A percentile compares a stretch with the other conserved stretches of the same genome.
Evolutionary conservation across 2,329 filamentous ascomycete species (phyloP).

Genomic region (Talaromyces atroroseus): DNA sequence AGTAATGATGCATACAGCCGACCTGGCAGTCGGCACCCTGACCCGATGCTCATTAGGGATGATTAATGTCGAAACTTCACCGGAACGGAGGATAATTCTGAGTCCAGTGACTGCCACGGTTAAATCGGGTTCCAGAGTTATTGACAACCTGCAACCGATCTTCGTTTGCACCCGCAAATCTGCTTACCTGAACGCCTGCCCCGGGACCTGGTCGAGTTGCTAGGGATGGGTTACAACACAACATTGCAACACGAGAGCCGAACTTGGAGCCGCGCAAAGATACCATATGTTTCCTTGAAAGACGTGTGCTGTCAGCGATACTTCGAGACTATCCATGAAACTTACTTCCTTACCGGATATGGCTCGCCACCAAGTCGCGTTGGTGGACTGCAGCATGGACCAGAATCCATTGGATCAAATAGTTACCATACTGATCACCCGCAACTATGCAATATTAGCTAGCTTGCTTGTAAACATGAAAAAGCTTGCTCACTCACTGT

Average conservation of each 20-base stretch:
- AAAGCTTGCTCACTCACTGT: constrained; percentile 55
- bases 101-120: constrained; percentile 34
- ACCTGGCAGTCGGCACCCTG: constrained; percentile 12
- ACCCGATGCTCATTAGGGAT: background rate
- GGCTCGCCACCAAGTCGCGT: constrained; percentile 83
- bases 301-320: background rate
- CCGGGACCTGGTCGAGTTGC: constrained; percentile 84
- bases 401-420: constrained; percentile 94
- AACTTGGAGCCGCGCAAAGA: constrained; percentile 97
- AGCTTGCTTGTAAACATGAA: background rate
- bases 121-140: constrained; percentile 32
- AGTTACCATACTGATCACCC: constrained; percentile 98
- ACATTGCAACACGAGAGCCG: constrained; percentile 95
- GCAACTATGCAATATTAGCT: constrained; percentile 52
- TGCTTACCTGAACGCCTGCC: constrained; percentile 60
- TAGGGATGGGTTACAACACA: constrained; percentile 91
- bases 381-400: constrained; percentile 82
- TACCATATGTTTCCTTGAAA: constrained; percentile 84
- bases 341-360: constrained; percentile 60
- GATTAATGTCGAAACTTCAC: constrained; percentile 16
- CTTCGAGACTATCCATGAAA: background rate
- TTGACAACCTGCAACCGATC: constrained; percentile 35
- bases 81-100: constrained; percentile 34
- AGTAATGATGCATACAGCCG: constrained; percentile 7
- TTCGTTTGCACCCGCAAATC: constrained; percentile 49